A percentile compares a stretch with the other conserved stretches of the same genome.
Evolutionary conservation across 2,329 filamentous ascomycete genomes (phyloP).

Genomic region (Epichloe hybrida): DNA sequence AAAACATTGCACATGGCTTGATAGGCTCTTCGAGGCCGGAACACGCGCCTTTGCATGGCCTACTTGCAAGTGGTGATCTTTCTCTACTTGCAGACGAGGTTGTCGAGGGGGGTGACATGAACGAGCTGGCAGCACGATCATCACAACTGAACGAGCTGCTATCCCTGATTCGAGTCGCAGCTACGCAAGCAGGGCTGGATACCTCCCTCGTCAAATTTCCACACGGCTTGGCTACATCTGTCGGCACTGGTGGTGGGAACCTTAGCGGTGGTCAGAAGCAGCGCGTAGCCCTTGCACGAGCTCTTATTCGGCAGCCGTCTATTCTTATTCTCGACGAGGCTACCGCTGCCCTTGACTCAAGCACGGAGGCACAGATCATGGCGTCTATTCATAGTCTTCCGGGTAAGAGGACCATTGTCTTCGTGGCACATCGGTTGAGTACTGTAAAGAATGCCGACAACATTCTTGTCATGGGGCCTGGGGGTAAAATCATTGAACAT

Average conservation of each 20-base stretch:
- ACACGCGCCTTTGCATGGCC: slow-evolving; percentile 27
- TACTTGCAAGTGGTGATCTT: neutral
- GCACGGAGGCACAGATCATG: slow-evolving; percentile 3
- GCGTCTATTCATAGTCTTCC: neutral
- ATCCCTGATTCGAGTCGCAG: neutral
- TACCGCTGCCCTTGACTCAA: slow-evolving; percentile 4
- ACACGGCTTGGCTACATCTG: slow-evolving; percentile 12
- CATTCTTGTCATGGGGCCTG: slow-evolving; percentile 27
- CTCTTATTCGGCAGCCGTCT: slow-evolving; percentile 23
- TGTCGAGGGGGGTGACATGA: neutral
- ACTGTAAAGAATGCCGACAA: slow-evolving; percentile 10
- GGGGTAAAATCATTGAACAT: slow-evolving; percentile 18
- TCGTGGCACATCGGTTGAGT: slow-evolving; percentile 2
- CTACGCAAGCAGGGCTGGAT: neutral
- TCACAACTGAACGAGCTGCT: neutral
- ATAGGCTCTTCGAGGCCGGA: slow-evolving; percentile 26
- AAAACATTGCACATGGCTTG: slow-evolving; percentile 33
- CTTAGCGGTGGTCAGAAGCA: slow-evolving; percentile 52
- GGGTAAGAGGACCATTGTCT: neutral
- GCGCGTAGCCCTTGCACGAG: slow-evolving; percentile 40
- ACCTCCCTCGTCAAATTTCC: neutral
- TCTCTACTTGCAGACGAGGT: neutral
- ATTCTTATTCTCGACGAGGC: slow-evolving; percentile 48
- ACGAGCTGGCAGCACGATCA: neutral
- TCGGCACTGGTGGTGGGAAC: slow-evolving; percentile 47